These are phyloP conservation scores for Boletus pseudopeckii DNA, from an alignment of 768 basidiomycete genomes.

Conservation along the genomic window DNA sequence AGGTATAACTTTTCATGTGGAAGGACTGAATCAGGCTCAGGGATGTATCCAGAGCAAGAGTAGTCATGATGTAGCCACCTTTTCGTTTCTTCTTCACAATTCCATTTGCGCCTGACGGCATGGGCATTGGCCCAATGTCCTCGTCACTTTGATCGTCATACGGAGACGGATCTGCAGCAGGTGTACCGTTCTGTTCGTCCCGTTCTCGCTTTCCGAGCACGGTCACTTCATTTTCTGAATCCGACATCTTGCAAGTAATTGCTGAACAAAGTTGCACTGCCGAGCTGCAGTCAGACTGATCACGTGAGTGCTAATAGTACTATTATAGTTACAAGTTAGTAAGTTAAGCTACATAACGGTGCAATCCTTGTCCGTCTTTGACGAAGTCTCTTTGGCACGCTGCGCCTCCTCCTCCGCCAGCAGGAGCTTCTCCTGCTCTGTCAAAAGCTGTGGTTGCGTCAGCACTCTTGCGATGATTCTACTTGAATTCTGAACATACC, in stretches of 20 bases:
- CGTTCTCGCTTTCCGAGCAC: constrained; percentile 66
- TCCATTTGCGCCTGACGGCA: constrained; percentile 41
- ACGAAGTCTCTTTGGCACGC: constrained; percentile 29
- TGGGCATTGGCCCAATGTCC: constrained; percentile 88
- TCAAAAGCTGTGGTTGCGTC: constrained; percentile 43
- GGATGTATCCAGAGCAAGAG: background rate
- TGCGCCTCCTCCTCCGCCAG: constrained; percentile 53
- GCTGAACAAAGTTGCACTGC: background rate
- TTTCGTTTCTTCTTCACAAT: constrained; percentile 75
- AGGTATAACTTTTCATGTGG: constrained; percentile 92
- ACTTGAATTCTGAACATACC: constrained; percentile 38
- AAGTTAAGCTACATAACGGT: constrained; percentile 46
- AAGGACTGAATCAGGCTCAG: constrained; percentile 54
- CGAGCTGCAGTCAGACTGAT: background rate
- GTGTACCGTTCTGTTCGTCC: constrained; percentile 22
- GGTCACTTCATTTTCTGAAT: constrained; percentile 46
- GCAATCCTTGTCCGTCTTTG: constrained; percentile 45
- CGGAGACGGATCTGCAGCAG: constrained; percentile 19
- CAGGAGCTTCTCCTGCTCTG: constrained; percentile 60
- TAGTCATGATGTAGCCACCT: constrained; percentile 45
- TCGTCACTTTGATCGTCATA: constrained; percentile 56
- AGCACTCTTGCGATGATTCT: background rate
- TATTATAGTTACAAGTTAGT: background rate
- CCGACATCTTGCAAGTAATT: constrained; percentile 34
- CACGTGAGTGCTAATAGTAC: constrained; percentile 6